phyloP scores from a whole-genome alignment of 192 early-diverging fungal species.

The Physocladia obscura region DNA sequence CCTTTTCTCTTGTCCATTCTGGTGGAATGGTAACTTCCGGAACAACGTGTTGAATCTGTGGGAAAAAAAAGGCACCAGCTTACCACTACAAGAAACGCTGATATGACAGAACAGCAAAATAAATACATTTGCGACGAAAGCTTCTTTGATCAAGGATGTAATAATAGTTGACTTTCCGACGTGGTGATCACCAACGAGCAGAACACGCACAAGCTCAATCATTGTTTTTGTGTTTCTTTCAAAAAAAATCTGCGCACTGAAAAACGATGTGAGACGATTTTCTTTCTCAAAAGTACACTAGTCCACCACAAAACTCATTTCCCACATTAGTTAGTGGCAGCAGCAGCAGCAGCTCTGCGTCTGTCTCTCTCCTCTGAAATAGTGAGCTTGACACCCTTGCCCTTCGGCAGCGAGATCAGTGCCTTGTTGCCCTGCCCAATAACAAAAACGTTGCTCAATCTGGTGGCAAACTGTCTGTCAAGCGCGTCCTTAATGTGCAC shows the following conservation, averaged over 20 bases:
- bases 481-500: slow-evolving; percentile 97
- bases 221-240: too few relatives aligned
- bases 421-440: slow-evolving; percentile 82
- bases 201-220: slow-evolving; percentile 69
- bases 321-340: slow-evolving; percentile 7
- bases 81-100: neutral
- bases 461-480: slow-evolving; percentile 96
- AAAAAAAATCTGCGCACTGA: too few relatives aligned
- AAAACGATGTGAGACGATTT: too few relatives aligned
- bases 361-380: slow-evolving; percentile 99
- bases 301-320: neutral
- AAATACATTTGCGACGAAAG: slow-evolving; percentile 87
- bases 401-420: slow-evolving; percentile 97
- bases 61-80: neutral
- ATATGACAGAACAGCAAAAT: neutral
- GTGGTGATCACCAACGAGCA: slow-evolving; percentile 89
- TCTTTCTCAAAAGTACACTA: too few relatives aligned
- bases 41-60: slow-evolving; percentile 91
- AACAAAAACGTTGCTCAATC: slow-evolving; percentile 92
- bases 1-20: slow-evolving; percentile 93
- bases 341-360: slow-evolving; percentile 62
- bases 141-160: slow-evolving; percentile 94
- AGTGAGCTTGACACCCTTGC: slow-evolving; percentile 96
- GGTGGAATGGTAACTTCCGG: slow-evolving; percentile 99
- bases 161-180: slow-evolving; percentile 94